A percentile compares a stretch with the other conserved stretches of the same genome.
phyloP scores from a whole-genome alignment of 2,329 filamentous ascomycete genomes.

The Fusarium pseudoanthophilum region DNA sequence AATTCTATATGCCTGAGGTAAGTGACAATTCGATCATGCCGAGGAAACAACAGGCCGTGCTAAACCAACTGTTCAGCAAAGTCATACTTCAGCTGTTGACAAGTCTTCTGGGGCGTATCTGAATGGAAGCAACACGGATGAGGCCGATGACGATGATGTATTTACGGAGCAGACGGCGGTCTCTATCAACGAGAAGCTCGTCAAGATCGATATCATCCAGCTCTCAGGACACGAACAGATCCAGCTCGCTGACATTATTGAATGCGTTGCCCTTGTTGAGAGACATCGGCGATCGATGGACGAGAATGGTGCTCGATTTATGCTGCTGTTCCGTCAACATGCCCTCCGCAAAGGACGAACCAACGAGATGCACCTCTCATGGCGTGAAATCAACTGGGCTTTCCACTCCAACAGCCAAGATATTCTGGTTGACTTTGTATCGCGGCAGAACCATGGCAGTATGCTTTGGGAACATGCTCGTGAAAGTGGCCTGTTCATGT shows the following conservation, averaged over 20 bases:
- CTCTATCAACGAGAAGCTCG: slow-evolving; percentile 80
- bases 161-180: slow-evolving; percentile 78
- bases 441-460: slow-evolving; percentile 79
- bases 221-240: slow-evolving; percentile 89
- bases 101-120: slow-evolving; percentile 54
- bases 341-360: slow-evolving; percentile 74
- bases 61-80: slow-evolving; percentile 29
- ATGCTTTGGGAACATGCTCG: slow-evolving; percentile 87
- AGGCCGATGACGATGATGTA: slow-evolving; percentile 67
- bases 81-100: slow-evolving; percentile 31
- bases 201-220: slow-evolving; percentile 77
- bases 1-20: slow-evolving; percentile 61
- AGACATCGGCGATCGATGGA: slow-evolving; percentile 90
- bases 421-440: slow-evolving; percentile 85
- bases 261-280: slow-evolving; percentile 85
- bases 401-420: slow-evolving; percentile 89
- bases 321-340: slow-evolving; percentile 88
- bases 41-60: background rate
- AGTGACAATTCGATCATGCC: slow-evolving; percentile 6
- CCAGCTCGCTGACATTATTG: slow-evolving; percentile 82
- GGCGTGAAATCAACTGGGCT: slow-evolving; percentile 87
- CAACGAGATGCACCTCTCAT: slow-evolving; percentile 73
- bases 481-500: slow-evolving; percentile 93
- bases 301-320: slow-evolving; percentile 86
- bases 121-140: slow-evolving; percentile 47